Evolutionary conservation across 2,329 filamentous ascomycete species (phyloP), one percentile per base, ranked within the genome.

Genomic region (Xylaria sp.): DNA sequence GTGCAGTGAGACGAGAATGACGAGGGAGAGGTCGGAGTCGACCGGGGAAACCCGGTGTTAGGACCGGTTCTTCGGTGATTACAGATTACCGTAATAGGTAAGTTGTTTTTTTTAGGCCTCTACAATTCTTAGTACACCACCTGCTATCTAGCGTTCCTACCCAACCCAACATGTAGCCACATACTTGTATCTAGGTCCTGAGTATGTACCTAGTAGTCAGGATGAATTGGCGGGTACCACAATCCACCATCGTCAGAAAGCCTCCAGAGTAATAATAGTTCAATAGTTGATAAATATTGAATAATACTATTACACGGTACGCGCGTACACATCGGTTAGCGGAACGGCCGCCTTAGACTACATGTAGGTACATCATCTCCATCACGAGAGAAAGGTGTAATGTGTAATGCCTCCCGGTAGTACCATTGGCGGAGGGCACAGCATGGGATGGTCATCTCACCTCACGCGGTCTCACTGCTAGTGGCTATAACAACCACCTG

Each of bases 61-160:
- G n/a, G 38, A 33, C 5, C 42, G 51, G 51, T 5, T 13, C 9
- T 15, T 44, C 68, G 68, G 68, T n/a, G 66, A 65, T 70, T 69
- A 64, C 15, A 5, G 13, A 13, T 61, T 66, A 7, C 65, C 29
- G 15, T 3, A 63, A 66, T 45, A 13, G 51, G 68, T 56, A 59
- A 65, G 58, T 44, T 25, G 36, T 55, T 36, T 50, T n/a, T 13
- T 47, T 3, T 17, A 25, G 10, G n/a, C 22, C 31, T 36, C 49
- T 31, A 20, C 49, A 53, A 25, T 45, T 22, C 20, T 9, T 13
- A 7, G 20, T 20, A n/a, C n/a, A n/a, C n/a, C n/a, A n/a, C n/a
- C n/a, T n/a, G n/a, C n/a, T n/a, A n/a, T n/a, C n/a, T n/a, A n/a
- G n/a, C n/a, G n/a, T n/a, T n/a, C n/a, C n/a, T n/a, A n/a, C n/a